Evolutionary conservation across 1,139 yeast species (phyloP).

Genomic region (Nakaseomyces glabratus): DNA sequence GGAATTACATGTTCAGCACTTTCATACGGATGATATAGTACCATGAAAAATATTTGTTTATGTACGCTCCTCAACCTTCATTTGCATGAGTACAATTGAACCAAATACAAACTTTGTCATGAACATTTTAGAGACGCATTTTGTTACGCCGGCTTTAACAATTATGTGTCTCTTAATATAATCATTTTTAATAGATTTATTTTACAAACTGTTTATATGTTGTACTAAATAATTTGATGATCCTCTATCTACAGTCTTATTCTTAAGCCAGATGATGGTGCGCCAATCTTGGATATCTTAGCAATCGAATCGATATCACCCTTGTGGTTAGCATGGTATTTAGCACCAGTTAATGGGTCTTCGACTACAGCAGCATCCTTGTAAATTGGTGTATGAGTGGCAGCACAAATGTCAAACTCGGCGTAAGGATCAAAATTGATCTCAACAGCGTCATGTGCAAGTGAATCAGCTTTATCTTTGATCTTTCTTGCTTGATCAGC

Average conservation of each 20-base stretch:
- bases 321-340: slow-evolving; percentile 65
- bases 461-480: slow-evolving; percentile 67
- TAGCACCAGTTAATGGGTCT: slow-evolving; percentile 90
- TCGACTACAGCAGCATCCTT: slow-evolving; percentile 56
- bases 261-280: slow-evolving; percentile 92
- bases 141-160: no score
- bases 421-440: slow-evolving; percentile 90
- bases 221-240: no score
- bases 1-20: no score
- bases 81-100: no score
- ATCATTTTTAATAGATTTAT: no score
- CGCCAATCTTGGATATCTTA: slow-evolving; percentile 70
- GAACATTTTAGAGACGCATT: no score
- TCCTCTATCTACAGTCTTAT: slow-evolving; percentile 12
- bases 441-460: slow-evolving; percentile 79
- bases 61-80: no score
- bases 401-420: slow-evolving; percentile 82
- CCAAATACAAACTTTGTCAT: no score
- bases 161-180: no score
- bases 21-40: no score
- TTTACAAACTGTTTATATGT: no score
- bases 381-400: slow-evolving; percentile 82
- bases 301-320: slow-evolving; percentile 77
- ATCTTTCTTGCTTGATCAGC: slow-evolving; percentile 85
- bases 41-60: no score